Evolutionary conservation across 2,329 filamentous ascomycete genomes (phyloP), one percentile per base, ranked within the genome.

Genomic region (Xylaria sp.): DNA sequence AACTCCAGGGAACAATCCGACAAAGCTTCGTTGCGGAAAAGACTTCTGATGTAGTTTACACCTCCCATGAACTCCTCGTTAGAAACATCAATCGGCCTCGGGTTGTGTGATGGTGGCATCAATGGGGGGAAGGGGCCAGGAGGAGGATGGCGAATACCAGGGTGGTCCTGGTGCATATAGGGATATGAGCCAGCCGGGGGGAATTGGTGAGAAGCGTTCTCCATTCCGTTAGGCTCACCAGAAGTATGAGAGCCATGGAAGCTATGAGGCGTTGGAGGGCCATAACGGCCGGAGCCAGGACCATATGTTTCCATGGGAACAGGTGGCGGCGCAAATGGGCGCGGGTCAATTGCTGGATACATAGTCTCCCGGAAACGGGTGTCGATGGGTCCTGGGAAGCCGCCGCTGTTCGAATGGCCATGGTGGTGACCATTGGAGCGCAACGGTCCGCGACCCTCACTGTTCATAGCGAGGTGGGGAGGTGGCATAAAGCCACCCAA

Each of bases 201-300:
- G 30, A 74, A 75, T 30, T 71, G 73, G 34, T 75, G 67, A 54
- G 73, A 68, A 47, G 75, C 76, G 61, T 76, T 78, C 30, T 71
- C 73, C 56, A 76, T 70, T 58, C 73, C 75, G 35, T 73, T 75
- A 13, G 74, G 76, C 49, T 78, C 77, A 4, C 73, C 76, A 1
- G 83, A 84, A 42, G 82, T 78, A 61, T 85, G 84, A 2, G 84
- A 86, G 42, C 80, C 83, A 58, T 85, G 84, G 67, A 84, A 84
- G 70, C 83, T 86, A 63, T 83, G 83, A 3, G 83, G 80, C 1
- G 83, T 84, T 1, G 80, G 78, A 1, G 83, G 80, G 2, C 79
- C 80, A 67, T 82, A 81, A 64, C 63, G 74, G 66, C 59, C 66
- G 54, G 59, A 64, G 64, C 59, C 62, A n/a, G 72, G 73, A 16